Evolutionary conservation across 306 rosid genomes (phyloP).

Genomic region (Lagenaria siceraria): DNA sequence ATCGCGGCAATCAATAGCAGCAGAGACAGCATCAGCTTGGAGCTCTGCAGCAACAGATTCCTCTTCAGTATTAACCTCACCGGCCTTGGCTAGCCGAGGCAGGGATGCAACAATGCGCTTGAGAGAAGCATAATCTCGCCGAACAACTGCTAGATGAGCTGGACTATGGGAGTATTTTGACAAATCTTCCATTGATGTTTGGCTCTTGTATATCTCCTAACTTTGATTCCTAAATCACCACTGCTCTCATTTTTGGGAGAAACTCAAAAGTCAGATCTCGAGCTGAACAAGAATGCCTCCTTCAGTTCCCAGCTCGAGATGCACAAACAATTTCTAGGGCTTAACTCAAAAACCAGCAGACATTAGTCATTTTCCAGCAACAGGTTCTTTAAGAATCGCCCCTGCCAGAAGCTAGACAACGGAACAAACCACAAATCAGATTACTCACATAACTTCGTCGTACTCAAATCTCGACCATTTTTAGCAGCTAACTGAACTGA

Average conservation of each 20-base stretch:
- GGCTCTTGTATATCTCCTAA: conserved; percentile 21
- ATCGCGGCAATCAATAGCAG: conserved; percentile 76
- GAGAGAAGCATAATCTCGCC: conserved; percentile 59
- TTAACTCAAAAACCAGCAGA: conserved; percentile 17
- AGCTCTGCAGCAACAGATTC: conserved; percentile 82
- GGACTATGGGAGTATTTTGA: conserved; percentile 73
- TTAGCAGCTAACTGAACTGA: conserved; percentile 13
- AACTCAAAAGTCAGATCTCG: conserved; percentile 19
- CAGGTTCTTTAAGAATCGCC: conserved; percentile 9
- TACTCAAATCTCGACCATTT: conserved; percentile 11
- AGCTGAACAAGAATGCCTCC: conserved; percentile 12
- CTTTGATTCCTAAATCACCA: conserved; percentile 22
- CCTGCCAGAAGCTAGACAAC: conserved; percentile 10
- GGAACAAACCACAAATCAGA: conserved; percentile 2
- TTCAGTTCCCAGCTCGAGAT: conserved; percentile 9
- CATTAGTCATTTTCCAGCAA: conserved; percentile 5
- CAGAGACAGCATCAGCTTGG: conserved; percentile 61
- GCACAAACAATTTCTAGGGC: conserved; percentile 12
- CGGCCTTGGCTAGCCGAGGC: conserved; percentile 78
- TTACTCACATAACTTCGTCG: neutral
- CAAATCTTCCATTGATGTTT: conserved; percentile 57
- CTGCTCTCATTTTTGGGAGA: conserved; percentile 29
- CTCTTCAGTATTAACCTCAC: conserved; percentile 59
- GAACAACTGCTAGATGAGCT: conserved; percentile 75
- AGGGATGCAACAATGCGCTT: conserved; percentile 44